Evolutionary conservation across 2,329 filamentous ascomycete genomes (phyloP).

Genomic region (Coniella vitis): DNA sequence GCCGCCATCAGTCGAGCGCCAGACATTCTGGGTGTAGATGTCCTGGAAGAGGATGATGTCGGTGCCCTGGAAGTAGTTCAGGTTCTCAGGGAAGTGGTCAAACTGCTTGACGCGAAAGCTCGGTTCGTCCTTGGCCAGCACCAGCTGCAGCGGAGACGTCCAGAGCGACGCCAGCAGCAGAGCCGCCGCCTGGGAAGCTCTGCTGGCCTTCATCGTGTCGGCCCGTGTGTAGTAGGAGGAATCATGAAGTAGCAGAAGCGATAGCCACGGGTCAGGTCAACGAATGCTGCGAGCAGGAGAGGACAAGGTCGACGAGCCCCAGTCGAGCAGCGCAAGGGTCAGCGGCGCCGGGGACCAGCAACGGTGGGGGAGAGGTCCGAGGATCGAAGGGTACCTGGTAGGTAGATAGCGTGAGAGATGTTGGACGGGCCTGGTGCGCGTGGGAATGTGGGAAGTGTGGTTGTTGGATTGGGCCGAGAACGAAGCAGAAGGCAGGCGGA

Average conservation of each 20-base stretch:
- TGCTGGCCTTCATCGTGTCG: conserved; percentile 49
- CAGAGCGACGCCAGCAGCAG: conserved; percentile 44
- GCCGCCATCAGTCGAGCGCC: conserved; percentile 76
- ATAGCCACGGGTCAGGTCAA: no score
- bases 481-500: neutral
- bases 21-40: conserved; percentile 54
- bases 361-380: no score
- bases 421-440: no score
- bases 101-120: conserved; percentile 60
- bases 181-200: conserved; percentile 38
- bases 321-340: no score
- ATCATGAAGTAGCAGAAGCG: conserved; percentile 34
- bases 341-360: no score
- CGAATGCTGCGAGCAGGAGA: no score
- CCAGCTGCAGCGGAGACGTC: conserved; percentile 28
- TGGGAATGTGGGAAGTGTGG: no score
- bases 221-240: conserved; percentile 22
- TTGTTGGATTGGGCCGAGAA: no score
- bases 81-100: conserved; percentile 55
- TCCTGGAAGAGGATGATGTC: conserved; percentile 75
- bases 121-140: conserved; percentile 58
- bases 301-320: no score
- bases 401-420: no score
- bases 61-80: conserved; percentile 90
- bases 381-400: no score